phyloP scores from a whole-genome alignment of 2,329 filamentous ascomycete species.

The Microdochium bolleyi region DNA sequence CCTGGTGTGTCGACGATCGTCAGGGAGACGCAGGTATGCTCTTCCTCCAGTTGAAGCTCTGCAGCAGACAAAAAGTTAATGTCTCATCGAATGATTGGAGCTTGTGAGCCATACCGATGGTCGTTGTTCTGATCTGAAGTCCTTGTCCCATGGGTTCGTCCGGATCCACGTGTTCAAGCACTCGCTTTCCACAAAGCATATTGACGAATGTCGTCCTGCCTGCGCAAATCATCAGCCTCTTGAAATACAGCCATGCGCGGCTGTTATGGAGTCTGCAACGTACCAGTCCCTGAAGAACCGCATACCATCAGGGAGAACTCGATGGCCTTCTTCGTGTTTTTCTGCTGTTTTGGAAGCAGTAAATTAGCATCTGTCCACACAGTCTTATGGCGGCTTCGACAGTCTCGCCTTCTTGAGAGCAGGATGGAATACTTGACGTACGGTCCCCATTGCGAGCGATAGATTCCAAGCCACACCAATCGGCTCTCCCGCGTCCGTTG shows the following conservation, averaged over 20 bases:
- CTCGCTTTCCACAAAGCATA: slow-evolving; percentile 92
- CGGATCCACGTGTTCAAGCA: slow-evolving; percentile 83
- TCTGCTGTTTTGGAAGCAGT: slow-evolving; percentile 43
- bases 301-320: slow-evolving; percentile 99
- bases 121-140: slow-evolving; percentile 97
- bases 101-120: slow-evolving; percentile 72
- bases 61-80: slow-evolving; percentile 12
- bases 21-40: slow-evolving; percentile 94
- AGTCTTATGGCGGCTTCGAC: background rate
- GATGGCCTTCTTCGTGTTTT: slow-evolving; percentile 99
- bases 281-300: slow-evolving; percentile 96
- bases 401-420: background rate
- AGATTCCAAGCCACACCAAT: background rate
- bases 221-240: slow-evolving; percentile 3
- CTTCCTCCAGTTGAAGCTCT: slow-evolving; percentile 96
- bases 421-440: background rate
- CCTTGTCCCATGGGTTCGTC: slow-evolving; percentile 98
- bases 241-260: slow-evolving; percentile 3
- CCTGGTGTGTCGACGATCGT: slow-evolving; percentile 98
- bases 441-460: background rate
- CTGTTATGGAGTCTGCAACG: slow-evolving; percentile 23
- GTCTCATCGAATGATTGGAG: background rate
- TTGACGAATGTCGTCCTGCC: slow-evolving; percentile 98
- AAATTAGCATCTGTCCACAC: background rate
- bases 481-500: background rate